Base-by-base conservation (phyloP, 2,329 filamentous ascomycete genomes). In the Pseudogymnoascus sp. region DNA sequence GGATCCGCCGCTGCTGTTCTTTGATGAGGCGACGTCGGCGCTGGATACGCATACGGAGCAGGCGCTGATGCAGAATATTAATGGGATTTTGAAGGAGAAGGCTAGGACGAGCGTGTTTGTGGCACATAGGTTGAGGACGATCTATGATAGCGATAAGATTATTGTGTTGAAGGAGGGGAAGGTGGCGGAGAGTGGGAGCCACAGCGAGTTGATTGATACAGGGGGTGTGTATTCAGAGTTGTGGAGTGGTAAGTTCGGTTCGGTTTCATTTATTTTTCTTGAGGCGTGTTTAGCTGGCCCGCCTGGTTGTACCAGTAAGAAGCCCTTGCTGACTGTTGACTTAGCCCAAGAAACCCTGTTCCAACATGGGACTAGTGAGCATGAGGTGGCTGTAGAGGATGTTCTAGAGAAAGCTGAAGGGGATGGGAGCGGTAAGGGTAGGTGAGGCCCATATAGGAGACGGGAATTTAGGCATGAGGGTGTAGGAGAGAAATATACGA, bases 1-100 rank as follows among this genome's bases (percentile, higher is more conserved):
- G 75, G 90, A 97, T 68, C 91, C 93, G 3, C 91, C 91, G 1
- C 77, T 97, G 28, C 78, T 97, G 0, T 97, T 97, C 82, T 97
- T 97, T 70, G 93, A 97, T 69, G 93, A 97, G 79, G 93, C 93
- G 70, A 97, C 93, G 0, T 93, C 89, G 59, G 93, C 93, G 1
- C 80, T 97, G 36, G 93, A 97, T 73, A 96, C 93, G 0, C 90
- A 96, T 72, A 97, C 93, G 0, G 93, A 97, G 77, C 90, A 96
- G 76, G 89, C 90, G 1, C 81, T 97, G 60, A 87, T 97, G 79
- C 82, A 88, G 65, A 96, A 97, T 73, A 97, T 97, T 74, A 96
- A 96, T 75, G 88, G 88, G 68, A 95, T 97, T 62, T 79, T 97
- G 62, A 89, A 89, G 69, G 93, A 96, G 71, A 96, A 96, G 78